Base-by-base conservation (phyloP, 345 rosid species). In the Sonneratia caseolaris region DNA sequence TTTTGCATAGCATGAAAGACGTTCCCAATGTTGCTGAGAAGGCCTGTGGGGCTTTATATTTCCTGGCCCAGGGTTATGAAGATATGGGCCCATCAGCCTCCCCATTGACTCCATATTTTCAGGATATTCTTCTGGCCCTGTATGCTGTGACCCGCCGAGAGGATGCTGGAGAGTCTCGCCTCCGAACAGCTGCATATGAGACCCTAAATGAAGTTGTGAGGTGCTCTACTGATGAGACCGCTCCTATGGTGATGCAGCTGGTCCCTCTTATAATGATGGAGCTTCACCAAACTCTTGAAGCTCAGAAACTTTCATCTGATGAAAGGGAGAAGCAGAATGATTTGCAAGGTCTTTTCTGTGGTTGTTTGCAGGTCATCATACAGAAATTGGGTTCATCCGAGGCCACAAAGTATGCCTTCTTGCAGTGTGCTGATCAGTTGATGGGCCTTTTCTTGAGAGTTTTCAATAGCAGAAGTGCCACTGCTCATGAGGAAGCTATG, bases 401-500 rank as follows among this genome's bases (percentile, higher is more conserved):
- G 77, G 76, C 82, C 4, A 78, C 83, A 0, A 83, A 83, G 64
- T 76, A 74, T 72, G 79, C 45, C 40, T 74, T 83, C 71, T 80
- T 83, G 86, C 84, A 83, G 76, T 78, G 72, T 21, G 82, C 82
- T 24, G 86, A 83, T 32, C 86, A 80, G 51, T 76, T 83, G 73
- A 83, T 83, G 86, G 79, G 76, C 38, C 80, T 83, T 15, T 83
- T 83, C 71, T 71, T 83, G 69, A 78, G 82, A 72, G 84, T 83
- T 0, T 83, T 83, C 70, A 75, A 79, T 35, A 78, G 80, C n/a
- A 78, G 78, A 75, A 80, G 83, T 62, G 86, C 84, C 24, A 83
- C 82, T 15, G 84, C 82, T 71, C 86, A 83, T 7, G 86, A 83
- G 71, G 86, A 83, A 77, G 86, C 86, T 42, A 78, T 83, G 84